Percentiles rank a stretch among this genome's conserved stretches.
phyloP scores from a whole-genome alignment of 192 early-diverging fungal species.

The Umbelopsis ramanniana region DNA sequence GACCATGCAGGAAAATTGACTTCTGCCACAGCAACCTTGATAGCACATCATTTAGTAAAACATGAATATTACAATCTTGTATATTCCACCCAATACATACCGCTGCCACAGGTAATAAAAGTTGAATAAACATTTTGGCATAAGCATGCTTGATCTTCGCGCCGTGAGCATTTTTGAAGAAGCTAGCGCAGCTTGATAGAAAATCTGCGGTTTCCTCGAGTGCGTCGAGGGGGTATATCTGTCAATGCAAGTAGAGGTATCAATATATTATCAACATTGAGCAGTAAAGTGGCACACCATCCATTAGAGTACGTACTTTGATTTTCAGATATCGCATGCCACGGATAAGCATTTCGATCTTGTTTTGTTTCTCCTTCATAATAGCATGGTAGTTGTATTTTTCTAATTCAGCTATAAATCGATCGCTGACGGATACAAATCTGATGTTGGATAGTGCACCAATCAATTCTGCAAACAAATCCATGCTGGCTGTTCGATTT shows the following conservation, averaged over 20 bases:
- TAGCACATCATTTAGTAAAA: not conserved
- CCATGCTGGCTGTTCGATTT: slow-evolving; percentile 87
- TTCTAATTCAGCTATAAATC: slow-evolving; percentile 90
- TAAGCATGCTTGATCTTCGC: slow-evolving; percentile 89
- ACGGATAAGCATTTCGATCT: slow-evolving; percentile 84
- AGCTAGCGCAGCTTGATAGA: slow-evolving; percentile 85
- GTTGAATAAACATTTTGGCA: slow-evolving; percentile 86
- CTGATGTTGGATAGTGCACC: slow-evolving; percentile 87
- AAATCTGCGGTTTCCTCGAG: slow-evolving; percentile 97
- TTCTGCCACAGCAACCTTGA: slow-evolving; percentile 84
- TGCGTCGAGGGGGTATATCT: slow-evolving; percentile 91
- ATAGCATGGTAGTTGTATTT: slow-evolving; percentile 63
- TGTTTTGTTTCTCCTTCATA: slow-evolving; percentile 70
- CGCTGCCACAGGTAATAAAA: slow-evolving; percentile 88
- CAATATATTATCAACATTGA: not conserved
- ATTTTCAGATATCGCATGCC: slow-evolving; percentile 91
- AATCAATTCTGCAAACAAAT: slow-evolving; percentile 91
- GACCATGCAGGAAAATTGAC: slow-evolving; percentile 95
- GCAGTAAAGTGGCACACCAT: not conserved
- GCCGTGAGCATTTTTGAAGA: slow-evolving; percentile 83
- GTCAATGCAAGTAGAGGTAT: not conserved
- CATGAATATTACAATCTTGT: not conserved
- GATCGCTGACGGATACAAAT: slow-evolving; percentile 92
- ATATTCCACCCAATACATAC: slow-evolving; percentile 38
- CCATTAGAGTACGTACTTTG: slow-evolving; percentile 57